phyloP scores from a whole-genome alignment of 495 filamentous ascomycete genomes.

The Gamarada debralockiae region DNA sequence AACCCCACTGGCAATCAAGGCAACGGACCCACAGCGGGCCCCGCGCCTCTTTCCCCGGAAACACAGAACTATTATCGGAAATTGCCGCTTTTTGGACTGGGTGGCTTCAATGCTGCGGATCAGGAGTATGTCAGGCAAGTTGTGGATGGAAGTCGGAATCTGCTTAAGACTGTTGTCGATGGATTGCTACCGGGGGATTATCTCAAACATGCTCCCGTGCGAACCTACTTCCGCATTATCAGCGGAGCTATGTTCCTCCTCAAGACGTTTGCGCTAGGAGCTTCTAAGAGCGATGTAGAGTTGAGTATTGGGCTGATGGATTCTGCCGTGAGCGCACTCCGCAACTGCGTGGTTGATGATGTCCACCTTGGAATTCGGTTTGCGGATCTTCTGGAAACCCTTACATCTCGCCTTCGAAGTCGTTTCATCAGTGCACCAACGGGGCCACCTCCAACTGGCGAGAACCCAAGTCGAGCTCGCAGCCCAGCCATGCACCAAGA shows the following conservation, averaged over 20 bases:
- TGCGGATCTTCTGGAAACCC: constrained; percentile 81
- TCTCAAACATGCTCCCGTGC: constrained; percentile 86
- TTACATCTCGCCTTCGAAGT: constrained; percentile 69
- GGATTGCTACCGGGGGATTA: constrained; percentile 77
- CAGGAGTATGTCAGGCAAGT: constrained; percentile 85
- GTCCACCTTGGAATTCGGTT: constrained; percentile 94
- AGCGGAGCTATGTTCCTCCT: constrained; percentile 94
- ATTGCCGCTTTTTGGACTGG: constrained; percentile 50
- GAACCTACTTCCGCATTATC: constrained; percentile 92
- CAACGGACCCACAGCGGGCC: constrained; percentile 19
- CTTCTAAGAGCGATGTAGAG: constrained; percentile 82
- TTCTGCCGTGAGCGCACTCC: constrained; percentile 70
- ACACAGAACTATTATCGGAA: constrained; percentile 54
- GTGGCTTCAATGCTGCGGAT: constrained; percentile 54
- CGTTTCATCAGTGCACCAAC: constrained; percentile 64
- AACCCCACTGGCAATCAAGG: constrained; percentile 38
- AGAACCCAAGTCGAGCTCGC: constrained; percentile 6
- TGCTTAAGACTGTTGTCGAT: constrained; percentile 79
- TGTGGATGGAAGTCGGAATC: constrained; percentile 78
- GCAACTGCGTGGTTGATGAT: constrained; percentile 87
- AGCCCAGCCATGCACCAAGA: constrained; percentile 21
- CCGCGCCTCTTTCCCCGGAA: constrained; percentile 43
- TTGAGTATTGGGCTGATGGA: constrained; percentile 79
- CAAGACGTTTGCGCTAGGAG: constrained; percentile 89
- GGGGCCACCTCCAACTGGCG: constrained; percentile 9